Evolutionary conservation across 805 yeast genomes (phyloP), one percentile per base, ranked within the genome.

Genomic region (Yamadazyma olivae): DNA sequence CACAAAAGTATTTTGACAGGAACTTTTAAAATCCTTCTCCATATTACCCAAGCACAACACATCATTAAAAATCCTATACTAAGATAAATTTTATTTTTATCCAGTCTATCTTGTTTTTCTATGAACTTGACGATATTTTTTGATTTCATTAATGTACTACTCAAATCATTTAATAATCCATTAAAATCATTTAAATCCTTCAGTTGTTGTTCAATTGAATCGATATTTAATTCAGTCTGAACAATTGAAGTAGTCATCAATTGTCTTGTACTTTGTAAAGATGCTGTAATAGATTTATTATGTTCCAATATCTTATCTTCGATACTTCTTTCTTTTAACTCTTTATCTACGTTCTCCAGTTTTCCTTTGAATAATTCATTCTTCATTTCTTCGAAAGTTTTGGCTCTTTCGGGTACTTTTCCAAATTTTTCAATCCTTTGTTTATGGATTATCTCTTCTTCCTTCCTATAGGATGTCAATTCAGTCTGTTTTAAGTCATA

Each of bases 171-270:
- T 45, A 71, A 65, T 33, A 67, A 64, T 10, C 64, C 63, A 36
- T 75, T 67, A 37, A 75, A 55, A 7, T 51, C 45, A 9, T 54
- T 37, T 37, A 76, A 52, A 25, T 68, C 70, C 19, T 63, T 51
- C 0, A 75, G 59, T 21, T 77, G 78, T 30, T 62, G 67, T 23
- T 71, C 71, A 6, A 76, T 49, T 4, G 74, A 64, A 29, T 71
- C 70, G 5, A 74, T 54, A 42, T 74, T 74, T 38, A 72, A 55
- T 39, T 75, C 81, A 9, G 75, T 69, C 38, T 76, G 77, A 42
- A 76, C 46, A 2, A 75, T 59, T 0, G 79, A 65, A 17, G 76
- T 62, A 29, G 72, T 64, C 59, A 76, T 56, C 41, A 76, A 50
- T 30, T 71, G 71, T 38, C 71, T 62, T 0, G 79, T 67, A 5